Evolutionary conservation across 129 eudicot genomes (phyloP).

Genomic region (Arctium minus): DNA sequence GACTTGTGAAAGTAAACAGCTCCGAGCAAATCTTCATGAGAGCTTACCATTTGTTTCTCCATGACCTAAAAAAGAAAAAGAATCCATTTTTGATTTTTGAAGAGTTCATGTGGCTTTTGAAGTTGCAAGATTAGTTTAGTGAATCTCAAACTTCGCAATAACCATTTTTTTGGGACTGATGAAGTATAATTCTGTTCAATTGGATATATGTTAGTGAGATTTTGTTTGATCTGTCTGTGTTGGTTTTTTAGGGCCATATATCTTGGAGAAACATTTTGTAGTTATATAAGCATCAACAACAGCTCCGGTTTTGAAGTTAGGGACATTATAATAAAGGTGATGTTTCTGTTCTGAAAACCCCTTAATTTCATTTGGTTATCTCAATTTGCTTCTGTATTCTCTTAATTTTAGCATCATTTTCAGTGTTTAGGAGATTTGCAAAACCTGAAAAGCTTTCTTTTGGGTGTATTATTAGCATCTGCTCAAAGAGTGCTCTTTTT

Average conservation of each 20-base stretch:
- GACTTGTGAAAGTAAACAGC: not conserved
- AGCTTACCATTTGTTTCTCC: not conserved
- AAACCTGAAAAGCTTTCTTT: not conserved
- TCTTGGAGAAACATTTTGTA: constrained; percentile 96
- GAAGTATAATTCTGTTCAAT: not conserved
- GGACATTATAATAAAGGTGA: constrained; percentile 76
- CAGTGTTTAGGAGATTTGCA: constrained; percentile 7
- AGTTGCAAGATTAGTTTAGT: not conserved
- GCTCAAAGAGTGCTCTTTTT: not conserved
- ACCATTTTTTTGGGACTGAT: not conserved
- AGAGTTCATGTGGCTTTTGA: not conserved
- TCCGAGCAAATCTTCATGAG: not conserved
- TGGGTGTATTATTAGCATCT: not conserved
- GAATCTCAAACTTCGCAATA: not conserved
- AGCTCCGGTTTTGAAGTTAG: constrained; percentile 87
- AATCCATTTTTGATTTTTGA: not conserved
- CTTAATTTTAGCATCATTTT: constrained; percentile 8
- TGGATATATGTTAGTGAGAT: not conserved
- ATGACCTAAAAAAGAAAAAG: not conserved
- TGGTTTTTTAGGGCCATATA: constrained; percentile 72
- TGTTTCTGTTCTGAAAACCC: not conserved
- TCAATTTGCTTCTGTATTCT: constrained; percentile 5
- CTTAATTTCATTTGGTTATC: not conserved
- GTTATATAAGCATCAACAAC: constrained; percentile 92
- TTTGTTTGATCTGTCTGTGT: not conserved